Percentiles rank a stretch among this genome's conserved stretches.
These are phyloP conservation scores for Verticillium nubilum DNA, from an alignment of 2,329 filamentous ascomycete genomes.

Conservation along the genomic window DNA sequence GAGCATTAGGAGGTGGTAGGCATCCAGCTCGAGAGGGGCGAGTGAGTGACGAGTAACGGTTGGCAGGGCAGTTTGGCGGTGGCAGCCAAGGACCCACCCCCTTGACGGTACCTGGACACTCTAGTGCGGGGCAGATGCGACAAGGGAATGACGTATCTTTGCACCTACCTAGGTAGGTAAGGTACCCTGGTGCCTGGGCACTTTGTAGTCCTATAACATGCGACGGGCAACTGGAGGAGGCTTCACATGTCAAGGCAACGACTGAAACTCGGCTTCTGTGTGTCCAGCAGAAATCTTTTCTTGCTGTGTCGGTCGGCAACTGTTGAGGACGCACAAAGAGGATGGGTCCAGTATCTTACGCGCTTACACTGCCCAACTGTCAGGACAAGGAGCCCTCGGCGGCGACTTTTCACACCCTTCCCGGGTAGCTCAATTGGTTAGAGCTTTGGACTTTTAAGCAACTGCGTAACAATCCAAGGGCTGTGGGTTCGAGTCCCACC, in stretches of 20 bases:
- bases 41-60: background rate
- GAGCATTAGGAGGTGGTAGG: background rate
- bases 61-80: background rate
- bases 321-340: too few species aligned
- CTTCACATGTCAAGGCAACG: too few species aligned
- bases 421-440: slow-evolving; percentile 13
- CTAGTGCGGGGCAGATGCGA: slow-evolving; percentile 12
- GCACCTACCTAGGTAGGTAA: too few species aligned
- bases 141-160: background rate
- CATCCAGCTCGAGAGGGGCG: background rate
- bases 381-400: background rate
- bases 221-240: too few species aligned
- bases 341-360: too few species aligned
- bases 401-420: background rate
- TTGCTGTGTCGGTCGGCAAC: too few species aligned
- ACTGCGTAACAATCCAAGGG: slow-evolving; percentile 7
- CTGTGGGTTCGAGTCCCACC: slow-evolving; percentile 12
- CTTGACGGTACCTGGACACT: background rate
- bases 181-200: too few species aligned
- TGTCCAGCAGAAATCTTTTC: too few species aligned
- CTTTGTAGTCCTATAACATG: too few species aligned
- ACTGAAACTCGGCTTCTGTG: too few species aligned
- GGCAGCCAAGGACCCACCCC: background rate
- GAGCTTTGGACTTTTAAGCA: slow-evolving; percentile 11
- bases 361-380: too few species aligned